Base-by-base conservation (phyloP, 495 filamentous ascomycete species). In the Acidomyces sp. region DNA sequence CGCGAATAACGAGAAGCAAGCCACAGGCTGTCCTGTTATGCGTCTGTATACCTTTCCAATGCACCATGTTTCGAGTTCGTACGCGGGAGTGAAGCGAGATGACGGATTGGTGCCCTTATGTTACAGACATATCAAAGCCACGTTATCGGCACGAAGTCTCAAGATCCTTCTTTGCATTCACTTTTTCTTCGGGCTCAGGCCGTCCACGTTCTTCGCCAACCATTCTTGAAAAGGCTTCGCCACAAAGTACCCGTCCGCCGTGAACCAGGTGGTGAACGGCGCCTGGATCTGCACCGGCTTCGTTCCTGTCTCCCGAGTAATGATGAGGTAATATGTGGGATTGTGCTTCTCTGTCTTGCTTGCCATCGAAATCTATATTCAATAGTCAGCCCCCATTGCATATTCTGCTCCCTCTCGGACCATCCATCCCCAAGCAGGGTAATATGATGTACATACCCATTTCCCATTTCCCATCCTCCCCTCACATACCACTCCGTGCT, bases 221-320 rank as follows among this genome's bases (percentile, higher is more conserved):
- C 85, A 80, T 41, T 71, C 68, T 61, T 90, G 85, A 55, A 94
- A 86, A 6, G 86, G 87, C 47, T 77, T 72, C 3, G 79, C 71
- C 35, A 93, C 73, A 52, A 97, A 93, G 34, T 70, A 71, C 4
- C 90, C 88, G 26, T 82, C 72, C 3, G 64, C 66, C 43, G 87
- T 79, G 60, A 94, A 96, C 85, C 85, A 97, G 19, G 69, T 69
- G 15, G 78, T 80, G 57, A 94, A 96, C 3, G 81, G 70, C 4
- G 77, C 67, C 44, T 71, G 65, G 30, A 85, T 56, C 39, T 74
- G 66, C 10, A 22, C 2, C 0, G 40, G 41, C 46, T 92, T 66
- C 9, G 68, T 77, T n/a, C n/a, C n/a, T n/a, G n/a, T n/a, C n/a
- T n/a, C n/a, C n/a, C n/a, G n/a, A n/a, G n/a, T n/a, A n/a, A n/a